A percentile compares a stretch with the other conserved stretches of the same genome.
These are phyloP conservation scores for Cyberlindnera suaveolens DNA, from an alignment of 805 yeast species.

Conservation along the genomic window DNA sequence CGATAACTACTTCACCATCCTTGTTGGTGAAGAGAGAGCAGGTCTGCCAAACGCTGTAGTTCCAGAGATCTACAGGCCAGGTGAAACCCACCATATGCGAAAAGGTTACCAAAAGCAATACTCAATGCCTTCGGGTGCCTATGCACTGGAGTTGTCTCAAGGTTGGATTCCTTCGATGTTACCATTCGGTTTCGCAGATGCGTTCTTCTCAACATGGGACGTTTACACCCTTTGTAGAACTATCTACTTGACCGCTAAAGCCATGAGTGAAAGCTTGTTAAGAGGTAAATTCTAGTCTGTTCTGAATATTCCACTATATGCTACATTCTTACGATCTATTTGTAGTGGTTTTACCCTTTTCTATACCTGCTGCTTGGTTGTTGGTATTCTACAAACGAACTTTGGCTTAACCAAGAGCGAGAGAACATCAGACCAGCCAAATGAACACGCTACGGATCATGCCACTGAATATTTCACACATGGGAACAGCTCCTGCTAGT, in stretches of 20 bases:
- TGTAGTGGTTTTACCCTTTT: too few relatives aligned
- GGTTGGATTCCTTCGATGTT: conserved; percentile 99
- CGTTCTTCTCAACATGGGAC: conserved; percentile 76
- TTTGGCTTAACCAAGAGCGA: too few relatives aligned
- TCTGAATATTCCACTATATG: too few relatives aligned
- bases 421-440: too few relatives aligned
- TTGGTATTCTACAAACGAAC: too few relatives aligned
- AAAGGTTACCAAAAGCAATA: conserved; percentile 82
- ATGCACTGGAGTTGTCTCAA: conserved; percentile 93
- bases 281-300: conserved; percentile 52
- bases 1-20: conserved; percentile 90
- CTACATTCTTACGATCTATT: too few relatives aligned
- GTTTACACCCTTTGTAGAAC: conserved; percentile 63
- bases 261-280: conserved; percentile 64
- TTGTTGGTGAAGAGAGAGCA: conserved; percentile 74
- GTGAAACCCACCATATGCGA: conserved; percentile 73
- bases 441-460: too few relatives aligned
- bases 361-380: too few relatives aligned
- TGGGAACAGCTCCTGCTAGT: too few relatives aligned
- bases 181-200: conserved; percentile 89
- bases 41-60: conserved; percentile 55
- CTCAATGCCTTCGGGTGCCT: conserved; percentile 72
- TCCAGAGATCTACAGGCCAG: conserved; percentile 77
- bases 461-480: too few relatives aligned
- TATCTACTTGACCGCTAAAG: conserved; percentile 64